These are phyloP conservation scores for Hypomontagnella submonticulosa DNA, from an alignment of 495 filamentous ascomycete genomes.

Conservation along the genomic window DNA sequence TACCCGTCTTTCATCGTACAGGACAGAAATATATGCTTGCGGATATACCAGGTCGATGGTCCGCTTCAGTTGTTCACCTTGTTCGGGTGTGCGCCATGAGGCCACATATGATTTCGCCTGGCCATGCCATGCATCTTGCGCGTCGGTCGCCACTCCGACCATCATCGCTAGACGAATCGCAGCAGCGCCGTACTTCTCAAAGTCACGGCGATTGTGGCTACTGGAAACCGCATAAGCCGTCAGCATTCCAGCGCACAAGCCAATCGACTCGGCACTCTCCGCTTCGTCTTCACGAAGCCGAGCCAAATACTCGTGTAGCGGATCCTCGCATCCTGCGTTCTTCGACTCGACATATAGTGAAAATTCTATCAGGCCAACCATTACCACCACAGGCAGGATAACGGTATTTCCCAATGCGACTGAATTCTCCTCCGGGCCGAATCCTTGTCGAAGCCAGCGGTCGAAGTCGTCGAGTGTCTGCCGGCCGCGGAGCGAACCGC, in stretches of 20 bases:
- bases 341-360: no score
- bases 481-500: no score
- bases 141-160: constrained; percentile 50
- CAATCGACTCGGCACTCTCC: constrained; percentile 30
- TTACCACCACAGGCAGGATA: no score
- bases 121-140: constrained; percentile 43
- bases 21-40: constrained; percentile 58
- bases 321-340: no score
- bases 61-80: constrained; percentile 8
- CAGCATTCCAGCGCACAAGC: constrained; percentile 60
- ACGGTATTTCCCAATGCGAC: no score
- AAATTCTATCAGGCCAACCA: no score
- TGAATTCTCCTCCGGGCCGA: no score
- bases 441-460: no score
- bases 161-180: constrained; percentile 52
- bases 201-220: constrained; percentile 31
- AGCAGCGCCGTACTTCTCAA: constrained; percentile 52
- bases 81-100: constrained; percentile 44
- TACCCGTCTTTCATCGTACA: constrained; percentile 52
- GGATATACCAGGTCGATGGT: constrained; percentile 3
- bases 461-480: no score
- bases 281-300: no score
- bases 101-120: constrained; percentile 39
- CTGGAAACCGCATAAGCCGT: constrained; percentile 53
- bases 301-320: no score